Base-by-base conservation (phyloP, 352 stramenopile genomes). In the Elongisporangium undulatum region DNA sequence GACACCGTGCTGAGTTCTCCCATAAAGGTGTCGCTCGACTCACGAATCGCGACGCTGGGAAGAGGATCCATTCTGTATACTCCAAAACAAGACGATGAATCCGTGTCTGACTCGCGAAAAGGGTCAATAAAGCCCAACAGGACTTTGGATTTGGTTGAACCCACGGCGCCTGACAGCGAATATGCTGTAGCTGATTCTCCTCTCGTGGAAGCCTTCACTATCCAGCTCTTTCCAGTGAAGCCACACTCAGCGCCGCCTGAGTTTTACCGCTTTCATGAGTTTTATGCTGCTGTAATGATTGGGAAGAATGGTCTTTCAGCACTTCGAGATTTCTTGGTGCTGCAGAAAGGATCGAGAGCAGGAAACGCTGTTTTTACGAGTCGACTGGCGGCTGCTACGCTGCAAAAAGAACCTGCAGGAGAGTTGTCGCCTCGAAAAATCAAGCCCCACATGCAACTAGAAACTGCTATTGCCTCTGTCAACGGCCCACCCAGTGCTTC, bases 161-260 rank as follows among this genome's bases (percentile, higher is more conserved):
- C n/a, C 29, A 5, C 29, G 4, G 48, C 49, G 29, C 51, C 10
- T 23, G 58, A 41, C 6, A 63, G 41, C 16, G 62, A 81, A 39
- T 85, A 77, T 39, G 62, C 68, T 20, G 55, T 78, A 9, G 73
- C 68, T 16, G 75, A 85, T 26, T 81, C 75, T 2, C 75, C 75
- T 0, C 49, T 66, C 7, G 71, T 85, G 4, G 64, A 60, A 17
- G 67, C 68, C 4, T 66, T 74, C 2, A 62, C 49, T 13, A 49
- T 82, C 21, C 53, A 77, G 41, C 55, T 82, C 9, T 71, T 69
- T 50, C 61, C 56, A 22, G 26, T 55, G 15, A 64, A 58, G 41
- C 15, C 54, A 55, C 2, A 23, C 19, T 5, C 48, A 1, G 19
- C 20, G 2, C 10, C 58, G 4, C 20, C 55, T n/a, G 21, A 17